These are phyloP conservation scores for Pezizomycotina sp. DNA, from an alignment of 2,329 filamentous ascomycete species.

Conservation along the genomic window DNA sequence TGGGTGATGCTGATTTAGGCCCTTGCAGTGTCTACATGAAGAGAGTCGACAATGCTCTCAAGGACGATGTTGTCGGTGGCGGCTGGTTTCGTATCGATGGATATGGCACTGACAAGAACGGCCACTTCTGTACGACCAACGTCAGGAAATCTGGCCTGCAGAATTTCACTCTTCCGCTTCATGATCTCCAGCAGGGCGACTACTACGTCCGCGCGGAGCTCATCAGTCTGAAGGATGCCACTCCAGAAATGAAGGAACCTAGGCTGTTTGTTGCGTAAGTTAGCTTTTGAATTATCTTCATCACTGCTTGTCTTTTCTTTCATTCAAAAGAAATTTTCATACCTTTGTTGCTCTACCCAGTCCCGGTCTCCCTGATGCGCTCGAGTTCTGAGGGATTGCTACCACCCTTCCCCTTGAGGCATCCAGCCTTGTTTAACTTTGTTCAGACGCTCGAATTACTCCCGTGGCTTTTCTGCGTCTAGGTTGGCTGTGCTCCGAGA, in stretches of 20 bases:
- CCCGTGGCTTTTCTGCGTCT: too few relatives aligned
- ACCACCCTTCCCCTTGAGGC: too few relatives aligned
- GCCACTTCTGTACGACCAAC: conserved; percentile 12
- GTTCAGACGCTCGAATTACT: too few relatives aligned
- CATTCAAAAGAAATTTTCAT: background rate
- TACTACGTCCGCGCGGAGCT: conserved; percentile 16
- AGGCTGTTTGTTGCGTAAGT: conserved; percentile 17
- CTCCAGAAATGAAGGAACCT: conserved; percentile 6
- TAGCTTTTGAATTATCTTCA: too few relatives aligned
- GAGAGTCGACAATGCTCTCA: conserved; percentile 7
- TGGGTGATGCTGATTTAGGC: conserved; percentile 10
- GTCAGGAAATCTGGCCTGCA: conserved; percentile 11
- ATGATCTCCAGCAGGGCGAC: conserved; percentile 15
- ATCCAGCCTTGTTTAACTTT: too few relatives aligned
- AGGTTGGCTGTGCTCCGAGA: too few relatives aligned
- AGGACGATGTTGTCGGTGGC: conserved; percentile 3
- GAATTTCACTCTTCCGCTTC: conserved; percentile 7
- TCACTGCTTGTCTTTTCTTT: too few relatives aligned
- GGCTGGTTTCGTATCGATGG: conserved; percentile 17
- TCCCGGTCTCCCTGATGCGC: background rate
- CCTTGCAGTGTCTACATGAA: conserved; percentile 17
- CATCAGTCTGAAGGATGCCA: conserved; percentile 12
- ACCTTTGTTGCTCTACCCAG: background rate
- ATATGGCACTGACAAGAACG: conserved; percentile 8
- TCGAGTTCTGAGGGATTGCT: background rate